Base-by-base conservation (phyloP, 805 yeast species). In the Teunomyces panamensis region DNA sequence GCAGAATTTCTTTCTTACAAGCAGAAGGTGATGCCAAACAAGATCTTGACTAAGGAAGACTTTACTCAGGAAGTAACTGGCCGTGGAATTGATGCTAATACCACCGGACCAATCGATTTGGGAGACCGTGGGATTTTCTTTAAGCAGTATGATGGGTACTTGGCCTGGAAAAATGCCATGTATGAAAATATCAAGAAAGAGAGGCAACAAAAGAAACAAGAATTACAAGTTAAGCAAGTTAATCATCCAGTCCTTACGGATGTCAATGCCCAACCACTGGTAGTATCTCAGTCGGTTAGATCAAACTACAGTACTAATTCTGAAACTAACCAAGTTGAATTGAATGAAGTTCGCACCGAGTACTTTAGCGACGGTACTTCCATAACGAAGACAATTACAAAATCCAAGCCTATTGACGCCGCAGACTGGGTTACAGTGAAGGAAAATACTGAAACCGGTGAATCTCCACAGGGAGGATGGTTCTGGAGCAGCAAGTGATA, bases 161-260 rank as follows among this genome's bases (percentile, higher is more conserved):
- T 90, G 60, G 78, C 78, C 48, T 89, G 94, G 91, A 79, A 75
- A 56, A 63, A 74, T n/a, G 68, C 73, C 35, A 81, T 82, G 80
- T 73, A 67, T 44, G 70, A 73, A 46, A 56, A 73, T n/a, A 57
- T 72, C n/a, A 71, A 67, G 45, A 57, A 64, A 42, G 72, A 74
- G 42, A 46, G 37, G 37, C 37, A 42, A 44, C 33, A 20, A 26
- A 17, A 20, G 29, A 3, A 42, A 45, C 24, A 26, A 30, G 29
- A 10, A 8, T n/a, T 3, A 14, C 43, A 11, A 29, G 6, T 32
- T 10, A 20, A 20, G 24, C 5, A 20, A 20, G 24, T 20, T 20
- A 20, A 20, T 20, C 24, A 20, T 20, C 24, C 24, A 20, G 24
- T 20, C 24, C 6, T 20, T 20, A 20, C 28, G 5, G 16, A 39